These are phyloP conservation scores for Pyrenophora teres DNA, from an alignment of 2,329 filamentous ascomycete genomes.

Conservation along the genomic window DNA sequence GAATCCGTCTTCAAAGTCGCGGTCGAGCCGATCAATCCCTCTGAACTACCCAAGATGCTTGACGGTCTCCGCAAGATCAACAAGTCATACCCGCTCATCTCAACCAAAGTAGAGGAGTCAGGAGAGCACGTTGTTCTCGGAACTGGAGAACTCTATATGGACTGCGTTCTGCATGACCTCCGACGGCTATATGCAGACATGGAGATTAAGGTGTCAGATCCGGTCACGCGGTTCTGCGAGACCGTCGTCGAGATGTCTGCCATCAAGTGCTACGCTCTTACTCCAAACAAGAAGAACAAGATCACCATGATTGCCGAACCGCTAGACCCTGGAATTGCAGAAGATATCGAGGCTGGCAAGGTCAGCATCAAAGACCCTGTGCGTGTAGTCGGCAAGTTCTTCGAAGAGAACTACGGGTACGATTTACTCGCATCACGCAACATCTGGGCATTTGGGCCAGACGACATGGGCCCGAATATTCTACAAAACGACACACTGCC, in stretches of 20 bases:
- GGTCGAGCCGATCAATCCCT: slow-evolving; percentile 97
- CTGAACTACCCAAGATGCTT: slow-evolving; percentile 97
- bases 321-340: slow-evolving; percentile 89
- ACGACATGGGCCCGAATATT: slow-evolving; percentile 93
- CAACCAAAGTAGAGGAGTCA: slow-evolving; percentile 96
- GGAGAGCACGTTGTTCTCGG: slow-evolving; percentile 95
- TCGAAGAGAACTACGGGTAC: slow-evolving; percentile 96
- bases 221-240: slow-evolving; percentile 96
- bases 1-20: slow-evolving; percentile 98
- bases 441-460: slow-evolving; percentile 98
- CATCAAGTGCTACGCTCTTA: slow-evolving; percentile 96
- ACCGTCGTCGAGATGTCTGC: slow-evolving; percentile 96
- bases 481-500: slow-evolving; percentile 95
- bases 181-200: slow-evolving; percentile 95
- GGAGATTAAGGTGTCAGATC: slow-evolving; percentile 98
- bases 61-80: slow-evolving; percentile 96
- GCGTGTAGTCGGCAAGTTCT: slow-evolving; percentile 92
- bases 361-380: slow-evolving; percentile 93
- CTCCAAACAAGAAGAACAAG: slow-evolving; percentile 99
- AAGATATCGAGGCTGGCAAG: slow-evolving; percentile 88
- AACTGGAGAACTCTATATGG: slow-evolving; percentile 99
- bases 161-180: slow-evolving; percentile 94
- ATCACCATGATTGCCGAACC: slow-evolving; percentile 98
- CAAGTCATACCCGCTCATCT: slow-evolving; percentile 94
- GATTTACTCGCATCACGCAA: slow-evolving; percentile 91